Evolutionary conservation across 2,329 filamentous ascomycete species (phyloP), one percentile per base, ranked within the genome.

Genomic region (Calonectria pseudoreteaudii): DNA sequence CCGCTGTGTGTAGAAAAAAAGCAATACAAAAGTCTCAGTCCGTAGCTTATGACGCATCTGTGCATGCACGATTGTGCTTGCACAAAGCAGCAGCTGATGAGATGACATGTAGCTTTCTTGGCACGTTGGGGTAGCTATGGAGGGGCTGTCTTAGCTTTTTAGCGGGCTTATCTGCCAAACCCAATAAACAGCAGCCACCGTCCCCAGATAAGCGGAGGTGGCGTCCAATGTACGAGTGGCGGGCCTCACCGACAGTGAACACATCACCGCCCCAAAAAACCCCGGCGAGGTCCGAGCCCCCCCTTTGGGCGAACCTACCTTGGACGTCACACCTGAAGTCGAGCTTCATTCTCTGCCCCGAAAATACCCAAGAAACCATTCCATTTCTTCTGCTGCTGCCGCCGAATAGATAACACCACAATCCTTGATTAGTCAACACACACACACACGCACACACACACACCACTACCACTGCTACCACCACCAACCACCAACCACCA

Each of bases 161-260:
- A 60, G 56, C 23, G 36, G 56, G 56, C 56, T 41, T 62, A 62
- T 41, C 56, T 38, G 56, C 56, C 34, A 13, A 62, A 30, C 56
- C 56, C 36, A 62, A 62, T 62, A 41, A 14, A 62, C 23, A 38
- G 36, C 13, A 60, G 56, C 56, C 56, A 38, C 56, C 23, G 56
- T 62, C 56, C 23, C 56, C 56, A 41, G 56, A 62, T 62, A 62
- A 62, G 56, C 56, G 34, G 56, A 62, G 56, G 56, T 62, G 56
- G 56, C 56, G 56, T 62, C 56, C 56, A 62, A 62, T 62, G 56
- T 41, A 20, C 34, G 23, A 41, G 36, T 41, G 56, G 60, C 60
- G 60, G 60, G 60, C 60, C 41, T 65, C 60, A 65, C 60, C 60
- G 60, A 65, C 60, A 65, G 38, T 60, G 56, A 36, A 60, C 56